Percentiles rank a stretch among this genome's conserved stretches.
Evolutionary conservation across 1,284 basidiomycete species (phyloP).

Genomic region (Irpex rosettiformis): DNA sequence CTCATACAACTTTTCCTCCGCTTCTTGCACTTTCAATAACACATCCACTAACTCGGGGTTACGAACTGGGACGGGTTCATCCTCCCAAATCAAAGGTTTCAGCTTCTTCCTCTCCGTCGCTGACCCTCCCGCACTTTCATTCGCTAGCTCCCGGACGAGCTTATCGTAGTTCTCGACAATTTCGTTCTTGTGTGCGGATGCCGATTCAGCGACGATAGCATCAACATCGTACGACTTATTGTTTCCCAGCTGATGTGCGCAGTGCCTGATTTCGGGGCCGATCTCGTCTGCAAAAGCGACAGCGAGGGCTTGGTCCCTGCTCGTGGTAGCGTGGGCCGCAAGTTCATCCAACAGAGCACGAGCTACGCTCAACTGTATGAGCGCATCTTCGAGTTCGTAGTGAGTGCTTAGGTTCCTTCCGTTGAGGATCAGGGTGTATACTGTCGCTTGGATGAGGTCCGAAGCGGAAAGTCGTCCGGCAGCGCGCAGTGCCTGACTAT

Average conservation of each 20-base stretch:
- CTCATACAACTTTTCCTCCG: constrained; percentile 52
- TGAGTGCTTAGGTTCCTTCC: constrained; percentile 73
- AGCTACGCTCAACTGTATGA: constrained; percentile 78
- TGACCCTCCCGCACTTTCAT: constrained; percentile 35
- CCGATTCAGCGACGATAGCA: constrained; percentile 72
- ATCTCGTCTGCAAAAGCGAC: constrained; percentile 83
- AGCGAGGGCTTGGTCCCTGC: constrained; percentile 87
- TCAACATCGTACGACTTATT: constrained; percentile 81
- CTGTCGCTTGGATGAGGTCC: constrained; percentile 56
- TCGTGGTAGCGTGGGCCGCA: constrained; percentile 66
- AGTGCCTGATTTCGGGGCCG: constrained; percentile 89
- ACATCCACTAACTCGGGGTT: constrained; percentile 92
- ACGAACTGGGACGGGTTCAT: constrained; percentile 79
- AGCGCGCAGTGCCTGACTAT: constrained; percentile 63
- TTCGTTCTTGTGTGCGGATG: constrained; percentile 53
- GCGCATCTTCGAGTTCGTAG: constrained; percentile 76
- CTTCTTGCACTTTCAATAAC: constrained; percentile 79
- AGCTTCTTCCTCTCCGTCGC: constrained; percentile 26
- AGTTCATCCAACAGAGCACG: constrained; percentile 73
- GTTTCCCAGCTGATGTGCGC: constrained; percentile 82
- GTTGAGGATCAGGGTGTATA: constrained; percentile 71
- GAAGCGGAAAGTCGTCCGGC: constrained; percentile 51
- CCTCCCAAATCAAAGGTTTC: constrained; percentile 72
- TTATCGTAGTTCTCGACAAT: constrained; percentile 66
- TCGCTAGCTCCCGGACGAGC: constrained; percentile 50